Conservation (phyloP, 768 basidiomycete genomes). For the Calocybe gangraenosa region DNA sequence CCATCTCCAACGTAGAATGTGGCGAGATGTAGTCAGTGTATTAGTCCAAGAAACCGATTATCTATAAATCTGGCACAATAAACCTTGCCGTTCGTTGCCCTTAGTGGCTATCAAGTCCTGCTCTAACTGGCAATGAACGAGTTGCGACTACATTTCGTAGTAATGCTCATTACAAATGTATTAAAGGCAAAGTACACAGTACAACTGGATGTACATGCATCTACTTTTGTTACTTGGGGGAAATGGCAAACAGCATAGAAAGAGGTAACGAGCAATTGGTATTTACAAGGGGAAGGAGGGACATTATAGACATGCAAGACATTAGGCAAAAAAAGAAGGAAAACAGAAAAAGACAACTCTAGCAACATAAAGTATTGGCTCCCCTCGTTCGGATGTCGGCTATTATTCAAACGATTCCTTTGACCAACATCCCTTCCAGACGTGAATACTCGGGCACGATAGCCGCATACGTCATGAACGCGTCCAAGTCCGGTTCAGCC, state of each 20-base stretch:
- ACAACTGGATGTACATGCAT: constrained; percentile 9
- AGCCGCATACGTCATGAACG: constrained; percentile 81
- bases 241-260: background rate
- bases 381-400: background rate
- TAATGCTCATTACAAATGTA: no score
- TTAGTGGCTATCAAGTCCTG: no score
- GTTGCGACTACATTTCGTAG: no score
- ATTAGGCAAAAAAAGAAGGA: constrained; percentile 7
- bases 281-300: constrained; percentile 1
- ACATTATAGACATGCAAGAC: constrained; percentile 9
- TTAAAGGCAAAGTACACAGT: no score
- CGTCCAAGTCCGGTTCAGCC: constrained; percentile 79
- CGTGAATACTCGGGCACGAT: constrained; percentile 83
- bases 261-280: constrained; percentile 3
- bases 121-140: no score
- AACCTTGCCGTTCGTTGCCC: no score
- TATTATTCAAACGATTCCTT: constrained; percentile 43
- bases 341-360: background rate
- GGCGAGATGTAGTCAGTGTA: constrained; percentile 11
- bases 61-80: no score
- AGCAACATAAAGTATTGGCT: background rate
- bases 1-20: constrained; percentile 3
- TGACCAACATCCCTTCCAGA: constrained; percentile 75
- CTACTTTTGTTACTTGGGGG: constrained; percentile 15
- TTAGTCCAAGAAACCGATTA: background rate